Conservation (phyloP, 805 yeast genomes). For the Yarrowia porcina region DNA sequence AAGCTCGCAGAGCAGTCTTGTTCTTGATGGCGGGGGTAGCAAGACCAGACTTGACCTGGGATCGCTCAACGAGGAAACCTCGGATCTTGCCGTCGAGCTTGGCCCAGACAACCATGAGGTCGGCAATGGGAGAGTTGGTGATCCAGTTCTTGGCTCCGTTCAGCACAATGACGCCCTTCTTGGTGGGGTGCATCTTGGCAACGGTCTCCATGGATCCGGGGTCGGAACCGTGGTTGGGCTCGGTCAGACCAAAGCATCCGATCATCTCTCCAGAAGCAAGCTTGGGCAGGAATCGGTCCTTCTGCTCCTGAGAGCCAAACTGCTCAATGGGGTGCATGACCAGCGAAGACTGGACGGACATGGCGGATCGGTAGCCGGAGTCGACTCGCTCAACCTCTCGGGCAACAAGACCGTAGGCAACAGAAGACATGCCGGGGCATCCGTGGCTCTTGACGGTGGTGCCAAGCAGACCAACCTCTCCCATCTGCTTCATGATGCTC, state of each 20-base stretch:
- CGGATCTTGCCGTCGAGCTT: constrained; percentile 45
- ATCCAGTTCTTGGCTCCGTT: constrained; percentile 46
- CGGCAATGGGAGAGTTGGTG: constrained; percentile 49
- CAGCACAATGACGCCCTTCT: constrained; percentile 42
- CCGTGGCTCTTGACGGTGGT: constrained; percentile 45
- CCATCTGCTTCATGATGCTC: constrained; percentile 41
- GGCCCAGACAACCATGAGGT: constrained; percentile 44
- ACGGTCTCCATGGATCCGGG: constrained; percentile 57
- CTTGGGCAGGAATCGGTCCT: constrained; percentile 42
- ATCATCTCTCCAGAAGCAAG: constrained; percentile 45
- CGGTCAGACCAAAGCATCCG: constrained; percentile 65
- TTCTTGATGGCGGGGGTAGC: constrained; percentile 43
- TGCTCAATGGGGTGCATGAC: constrained; percentile 45
- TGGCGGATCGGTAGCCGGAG: constrained; percentile 46
- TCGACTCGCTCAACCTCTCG: constrained; percentile 47
- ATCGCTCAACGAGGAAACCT: constrained; percentile 44
- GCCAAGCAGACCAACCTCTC: constrained; percentile 44
- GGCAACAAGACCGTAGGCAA: constrained; percentile 45
- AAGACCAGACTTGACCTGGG: constrained; percentile 36
- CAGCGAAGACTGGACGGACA: constrained; percentile 46
- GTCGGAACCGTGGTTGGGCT: constrained; percentile 62
- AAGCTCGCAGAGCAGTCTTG: constrained; percentile 43
- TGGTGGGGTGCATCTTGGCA: constrained; percentile 45
- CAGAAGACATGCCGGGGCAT: constrained; percentile 43
- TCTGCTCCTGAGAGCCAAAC: constrained; percentile 44